phyloP scores from a whole-genome alignment of 305 asterid species.

The Nicotiana rustica region DNA sequence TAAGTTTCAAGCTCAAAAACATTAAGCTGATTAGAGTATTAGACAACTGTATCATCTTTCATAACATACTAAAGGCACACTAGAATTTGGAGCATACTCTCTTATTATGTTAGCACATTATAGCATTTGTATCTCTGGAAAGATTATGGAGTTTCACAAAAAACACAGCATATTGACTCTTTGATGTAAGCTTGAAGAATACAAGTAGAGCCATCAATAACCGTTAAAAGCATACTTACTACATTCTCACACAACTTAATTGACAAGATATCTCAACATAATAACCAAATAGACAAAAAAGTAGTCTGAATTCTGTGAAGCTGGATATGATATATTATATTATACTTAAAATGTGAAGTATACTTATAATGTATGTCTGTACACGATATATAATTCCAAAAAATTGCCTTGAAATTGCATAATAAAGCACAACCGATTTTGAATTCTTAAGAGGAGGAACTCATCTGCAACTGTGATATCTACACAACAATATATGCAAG shows the following conservation, averaged over 20 bases:
- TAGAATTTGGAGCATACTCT: background rate
- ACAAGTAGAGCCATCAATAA: conserved; percentile 20
- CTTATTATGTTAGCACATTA: conserved; percentile 2
- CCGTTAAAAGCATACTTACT: background rate
- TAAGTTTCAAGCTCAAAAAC: background rate
- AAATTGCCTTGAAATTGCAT: conserved; percentile 15
- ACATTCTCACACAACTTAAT: background rate
- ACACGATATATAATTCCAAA: conserved; percentile 26
- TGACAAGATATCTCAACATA: conserved; percentile 8
- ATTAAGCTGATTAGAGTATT: background rate
- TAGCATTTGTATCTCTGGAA: background rate
- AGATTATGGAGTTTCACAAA: conserved; percentile 3
- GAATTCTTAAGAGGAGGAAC: conserved; percentile 84
- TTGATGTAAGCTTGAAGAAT: background rate
- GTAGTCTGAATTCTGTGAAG: conserved; percentile 15
- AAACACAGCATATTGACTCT: background rate
- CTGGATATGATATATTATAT: conserved; percentile 15
- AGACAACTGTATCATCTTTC: background rate
- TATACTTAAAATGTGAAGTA: conserved; percentile 27
- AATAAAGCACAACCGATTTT: conserved; percentile 37
- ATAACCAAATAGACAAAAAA: background rate
- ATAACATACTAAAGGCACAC: background rate
- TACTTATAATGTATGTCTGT: conserved; percentile 32
- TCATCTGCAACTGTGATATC: conserved; percentile 86
- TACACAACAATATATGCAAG: conserved; percentile 61